A percentile compares a stretch with the other conserved stretches of the same genome.
These are phyloP conservation scores for apple (Malus domestica) DNA, from an alignment of 306 rosid species.

Conservation along the genomic window DNA sequence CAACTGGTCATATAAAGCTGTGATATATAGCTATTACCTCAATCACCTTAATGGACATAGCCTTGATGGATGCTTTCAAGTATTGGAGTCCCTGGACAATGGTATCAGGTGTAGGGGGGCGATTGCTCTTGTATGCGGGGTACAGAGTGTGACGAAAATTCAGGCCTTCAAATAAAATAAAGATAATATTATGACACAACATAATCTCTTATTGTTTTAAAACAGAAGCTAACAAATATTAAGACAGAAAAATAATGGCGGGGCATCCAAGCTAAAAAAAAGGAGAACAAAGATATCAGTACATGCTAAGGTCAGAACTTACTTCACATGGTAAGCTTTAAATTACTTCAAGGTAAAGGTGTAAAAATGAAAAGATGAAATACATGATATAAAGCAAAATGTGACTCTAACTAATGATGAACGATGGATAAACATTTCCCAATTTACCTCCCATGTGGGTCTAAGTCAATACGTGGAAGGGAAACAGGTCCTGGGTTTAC, in stretches of 20 bases:
- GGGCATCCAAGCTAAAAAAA: neutral
- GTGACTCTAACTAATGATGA: neutral
- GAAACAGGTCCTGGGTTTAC: too few relatives aligned
- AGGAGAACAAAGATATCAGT: neutral
- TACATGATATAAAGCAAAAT: too few relatives aligned
- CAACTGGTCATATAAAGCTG: constrained; percentile 3
- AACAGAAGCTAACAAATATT: neutral
- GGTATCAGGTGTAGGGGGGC: constrained; percentile 96
- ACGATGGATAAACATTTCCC: too few relatives aligned
- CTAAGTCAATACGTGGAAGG: too few relatives aligned
- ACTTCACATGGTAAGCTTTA: neutral
- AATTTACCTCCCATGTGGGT: too few relatives aligned
- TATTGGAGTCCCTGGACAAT: constrained; percentile 95
- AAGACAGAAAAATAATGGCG: neutral
- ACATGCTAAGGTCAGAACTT: neutral
- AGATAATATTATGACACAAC: neutral
- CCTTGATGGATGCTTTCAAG: constrained; percentile 88
- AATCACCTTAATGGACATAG: constrained; percentile 83
- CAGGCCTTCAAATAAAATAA: constrained; percentile 46
- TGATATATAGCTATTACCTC: constrained; percentile 53
- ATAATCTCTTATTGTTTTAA: neutral
- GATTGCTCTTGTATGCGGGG: constrained; percentile 88
- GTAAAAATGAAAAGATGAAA: neutral
- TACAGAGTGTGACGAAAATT: constrained; percentile 83
- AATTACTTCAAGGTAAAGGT: neutral